Evolutionary conservation across 108 stramenopile species (phyloP).

Genomic region (Skeletonema tropicum): DNA sequence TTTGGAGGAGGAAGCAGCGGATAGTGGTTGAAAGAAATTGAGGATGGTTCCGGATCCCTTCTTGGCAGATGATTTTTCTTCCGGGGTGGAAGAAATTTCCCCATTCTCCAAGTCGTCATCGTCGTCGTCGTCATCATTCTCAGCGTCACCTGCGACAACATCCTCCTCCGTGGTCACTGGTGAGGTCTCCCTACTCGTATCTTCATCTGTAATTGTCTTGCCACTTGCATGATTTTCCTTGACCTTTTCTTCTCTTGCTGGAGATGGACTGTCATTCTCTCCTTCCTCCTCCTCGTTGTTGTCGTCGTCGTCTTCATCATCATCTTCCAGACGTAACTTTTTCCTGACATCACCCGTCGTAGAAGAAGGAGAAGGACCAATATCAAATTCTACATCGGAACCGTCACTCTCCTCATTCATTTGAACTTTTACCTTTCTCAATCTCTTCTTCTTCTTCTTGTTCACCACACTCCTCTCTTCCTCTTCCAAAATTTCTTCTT

Average conservation of each 20-base stretch:
- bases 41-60: neutral
- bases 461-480: neutral
- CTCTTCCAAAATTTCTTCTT: neutral
- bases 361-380: neutral
- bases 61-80: constrained; percentile 12
- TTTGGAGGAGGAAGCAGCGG: neutral
- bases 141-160: too few species aligned
- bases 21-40: constrained; percentile 12
- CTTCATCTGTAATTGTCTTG: too few species aligned
- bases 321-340: constrained; percentile 1
- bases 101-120: neutral
- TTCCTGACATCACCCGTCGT: neutral
- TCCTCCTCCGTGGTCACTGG: neutral
- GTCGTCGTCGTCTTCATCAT: constrained; percentile 5
- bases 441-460: neutral
- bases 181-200: neutral
- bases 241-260: constrained; percentile 1
- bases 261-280: constrained; percentile 1
- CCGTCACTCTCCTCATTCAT: constrained; percentile 6
- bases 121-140: too few species aligned
- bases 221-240: neutral
- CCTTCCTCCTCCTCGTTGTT: constrained; percentile 1
- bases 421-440: neutral
- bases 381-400: constrained; percentile 8
- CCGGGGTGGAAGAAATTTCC: neutral